Percentiles rank a stretch among this genome's conserved stretches.
These are phyloP conservation scores for Eucalyptus lansdowneana DNA, from an alignment of 345 rosid species.

Conservation along the genomic window DNA sequence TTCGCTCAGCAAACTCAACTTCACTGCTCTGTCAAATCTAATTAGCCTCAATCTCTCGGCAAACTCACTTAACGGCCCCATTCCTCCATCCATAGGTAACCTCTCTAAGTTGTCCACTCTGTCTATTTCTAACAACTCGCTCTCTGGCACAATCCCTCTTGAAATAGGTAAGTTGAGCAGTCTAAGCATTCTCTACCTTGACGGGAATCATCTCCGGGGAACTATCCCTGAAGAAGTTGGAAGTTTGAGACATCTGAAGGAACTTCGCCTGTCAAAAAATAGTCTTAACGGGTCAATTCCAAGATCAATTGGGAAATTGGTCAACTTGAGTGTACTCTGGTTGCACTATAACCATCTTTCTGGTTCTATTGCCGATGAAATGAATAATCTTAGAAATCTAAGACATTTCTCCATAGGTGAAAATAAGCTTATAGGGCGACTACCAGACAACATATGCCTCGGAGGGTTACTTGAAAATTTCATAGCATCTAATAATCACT, in stretches of 20 bases:
- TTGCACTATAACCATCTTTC: background rate
- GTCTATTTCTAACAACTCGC: background rate
- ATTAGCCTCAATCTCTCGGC: background rate
- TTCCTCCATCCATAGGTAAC: conserved; percentile 2
- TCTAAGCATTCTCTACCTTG: background rate
- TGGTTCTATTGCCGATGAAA: background rate
- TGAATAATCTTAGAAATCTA: background rate
- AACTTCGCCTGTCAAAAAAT: background rate
- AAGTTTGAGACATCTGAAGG: background rate
- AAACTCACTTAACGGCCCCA: conserved; percentile 2
- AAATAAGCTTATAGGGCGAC: background rate
- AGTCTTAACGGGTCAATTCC: background rate
- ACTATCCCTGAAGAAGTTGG: background rate
- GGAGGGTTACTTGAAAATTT: background rate
- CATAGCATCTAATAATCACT: background rate
- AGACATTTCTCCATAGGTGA: accelerated
- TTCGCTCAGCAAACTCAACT: background rate
- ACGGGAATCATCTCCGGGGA: accelerated
- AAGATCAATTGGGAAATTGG: background rate
- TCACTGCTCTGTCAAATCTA: conserved; percentile 1
- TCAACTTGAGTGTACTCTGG: background rate
- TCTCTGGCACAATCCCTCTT: background rate
- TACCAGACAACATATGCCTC: background rate
- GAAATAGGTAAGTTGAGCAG: background rate
- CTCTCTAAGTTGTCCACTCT: conserved; percentile 1